A percentile compares a stretch with the other conserved stretches of the same genome.
These are phyloP conservation scores for Cucurbita argyrosperma DNA, from an alignment of 306 rosid species.

Conservation along the genomic window DNA sequence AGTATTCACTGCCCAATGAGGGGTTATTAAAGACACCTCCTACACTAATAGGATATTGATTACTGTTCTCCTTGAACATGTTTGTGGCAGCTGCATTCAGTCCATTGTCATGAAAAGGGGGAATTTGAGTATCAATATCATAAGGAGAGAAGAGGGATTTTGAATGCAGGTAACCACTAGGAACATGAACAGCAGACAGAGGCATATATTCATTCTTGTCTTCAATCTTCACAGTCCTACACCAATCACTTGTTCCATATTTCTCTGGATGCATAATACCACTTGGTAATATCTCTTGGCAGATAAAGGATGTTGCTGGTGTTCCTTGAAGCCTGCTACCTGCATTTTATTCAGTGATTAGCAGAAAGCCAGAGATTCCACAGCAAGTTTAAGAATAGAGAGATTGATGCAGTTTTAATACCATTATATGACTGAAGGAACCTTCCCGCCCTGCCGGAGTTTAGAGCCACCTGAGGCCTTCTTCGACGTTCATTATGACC, in stretches of 20 bases:
- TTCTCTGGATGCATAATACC: conserved; percentile 3
- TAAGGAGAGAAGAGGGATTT: conserved; percentile 5
- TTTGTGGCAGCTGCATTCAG: background rate
- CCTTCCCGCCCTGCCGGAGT: conserved; percentile 41
- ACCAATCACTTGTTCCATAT: conserved; percentile 7
- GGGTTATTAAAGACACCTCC: conserved; percentile 22
- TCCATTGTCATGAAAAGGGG: background rate
- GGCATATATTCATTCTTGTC: background rate
- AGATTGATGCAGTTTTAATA: conserved; percentile 13
- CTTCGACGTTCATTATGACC: conserved; percentile 86
- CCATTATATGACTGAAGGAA: conserved; percentile 57
- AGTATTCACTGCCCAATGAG: conserved; percentile 43
- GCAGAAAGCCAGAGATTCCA: no score
- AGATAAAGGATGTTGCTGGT: conserved; percentile 3
- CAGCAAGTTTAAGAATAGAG: background rate
- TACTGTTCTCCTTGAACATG: conserved; percentile 4
- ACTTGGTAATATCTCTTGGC: conserved; percentile 9
- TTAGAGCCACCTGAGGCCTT: conserved; percentile 54
- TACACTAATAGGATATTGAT: conserved; percentile 15
- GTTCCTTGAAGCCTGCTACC: conserved; percentile 9
- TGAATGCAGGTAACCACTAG: conserved; percentile 2
- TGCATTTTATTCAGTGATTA: background rate
- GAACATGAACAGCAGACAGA: background rate
- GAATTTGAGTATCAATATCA: conserved; percentile 1
- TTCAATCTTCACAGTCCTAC: conserved; percentile 8